Conservation (phyloP, 2,329 filamentous ascomycete genomes). For the Colletotrichum tropicicola region DNA sequence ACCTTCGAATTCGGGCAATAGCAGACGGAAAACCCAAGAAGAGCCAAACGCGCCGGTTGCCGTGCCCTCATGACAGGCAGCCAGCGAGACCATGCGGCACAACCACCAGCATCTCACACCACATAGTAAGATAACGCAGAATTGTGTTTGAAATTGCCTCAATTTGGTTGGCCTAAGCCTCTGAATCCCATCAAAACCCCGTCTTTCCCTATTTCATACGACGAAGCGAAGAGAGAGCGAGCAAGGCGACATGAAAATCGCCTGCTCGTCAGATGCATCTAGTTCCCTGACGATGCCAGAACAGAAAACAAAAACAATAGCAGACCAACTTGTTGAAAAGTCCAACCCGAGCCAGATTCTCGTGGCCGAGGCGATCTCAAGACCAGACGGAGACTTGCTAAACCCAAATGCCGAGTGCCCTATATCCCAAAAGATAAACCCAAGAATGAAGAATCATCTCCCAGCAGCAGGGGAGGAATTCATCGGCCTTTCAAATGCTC, state of each 20-base stretch:
- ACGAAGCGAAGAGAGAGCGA: neutral
- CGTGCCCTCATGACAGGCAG: no score
- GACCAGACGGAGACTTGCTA: no score
- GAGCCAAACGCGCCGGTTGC: neutral
- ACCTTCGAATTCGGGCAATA: neutral
- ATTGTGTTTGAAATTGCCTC: neutral
- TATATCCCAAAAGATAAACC: neutral
- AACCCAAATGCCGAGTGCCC: neutral
- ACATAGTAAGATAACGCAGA: no score
- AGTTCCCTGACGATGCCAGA: neutral
- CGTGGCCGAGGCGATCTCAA: neutral
- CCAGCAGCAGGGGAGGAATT: neutral
- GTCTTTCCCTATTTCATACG: neutral
- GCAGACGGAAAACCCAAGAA: neutral
- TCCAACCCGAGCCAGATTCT: neutral
- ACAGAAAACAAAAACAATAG: no score
- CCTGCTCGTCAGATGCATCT: neutral
- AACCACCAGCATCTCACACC: no score
- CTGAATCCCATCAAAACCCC: neutral
- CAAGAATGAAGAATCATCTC: neutral
- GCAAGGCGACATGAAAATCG: neutral
- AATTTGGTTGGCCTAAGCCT: neutral
- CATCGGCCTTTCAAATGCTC: slow-evolving; percentile 21
- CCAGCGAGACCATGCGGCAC: no score
- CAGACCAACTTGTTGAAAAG: neutral